Evolutionary conservation across 2,329 filamentous ascomycete species (phyloP), one percentile per base, ranked within the genome.

Genomic region (Thelonectria discophora): DNA sequence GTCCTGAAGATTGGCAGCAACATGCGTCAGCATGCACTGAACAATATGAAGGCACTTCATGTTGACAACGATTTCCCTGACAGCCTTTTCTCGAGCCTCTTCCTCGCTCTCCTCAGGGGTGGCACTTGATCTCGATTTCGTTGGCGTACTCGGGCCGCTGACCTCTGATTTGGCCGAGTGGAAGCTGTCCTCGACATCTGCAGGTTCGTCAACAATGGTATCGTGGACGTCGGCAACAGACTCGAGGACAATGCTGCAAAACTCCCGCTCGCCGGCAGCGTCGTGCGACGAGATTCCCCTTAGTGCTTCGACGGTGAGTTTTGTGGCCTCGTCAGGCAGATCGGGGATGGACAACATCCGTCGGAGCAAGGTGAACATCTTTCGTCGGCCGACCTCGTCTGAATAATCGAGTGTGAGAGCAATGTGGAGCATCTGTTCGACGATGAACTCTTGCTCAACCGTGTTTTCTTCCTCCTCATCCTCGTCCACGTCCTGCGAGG

Each of bases 41-140:
- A 96, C 94, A 68, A 99, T 97, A 74, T 97, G 92, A 64, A 99
- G 84, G 76, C 95, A 98, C 79, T 98, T 98, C 87, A 97, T 94
- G 81, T 98, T 98, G 76, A 98, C 91, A 81, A 97, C 89, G 73
- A 97, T 95, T 78, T 97, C 93, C 67, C 88, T 89, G 67, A 97
- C 88, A 1, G 91, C 92, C 79, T 94, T 96, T 48, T 86, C 84
- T 68, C 87, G 84, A 10, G 87, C 86, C 65, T 89, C 87, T 68
- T 91, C 90, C 58, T 90, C 88, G 52, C 80, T 85, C 59, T 86
- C 69, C 57, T 82, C 81, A 15, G 76, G 69, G 12, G 74, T 76
- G 49, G 76, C 79, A 12, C 73, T 73, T 32, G 77, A 77, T 69
- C 81, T 82, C 50, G 76, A 76, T 67, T 80, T 82, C 10, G 81